These are phyloP conservation scores for Globisporangium irregulare DNA, from an alignment of 352 stramenopile genomes.

Conservation along the genomic window DNA sequence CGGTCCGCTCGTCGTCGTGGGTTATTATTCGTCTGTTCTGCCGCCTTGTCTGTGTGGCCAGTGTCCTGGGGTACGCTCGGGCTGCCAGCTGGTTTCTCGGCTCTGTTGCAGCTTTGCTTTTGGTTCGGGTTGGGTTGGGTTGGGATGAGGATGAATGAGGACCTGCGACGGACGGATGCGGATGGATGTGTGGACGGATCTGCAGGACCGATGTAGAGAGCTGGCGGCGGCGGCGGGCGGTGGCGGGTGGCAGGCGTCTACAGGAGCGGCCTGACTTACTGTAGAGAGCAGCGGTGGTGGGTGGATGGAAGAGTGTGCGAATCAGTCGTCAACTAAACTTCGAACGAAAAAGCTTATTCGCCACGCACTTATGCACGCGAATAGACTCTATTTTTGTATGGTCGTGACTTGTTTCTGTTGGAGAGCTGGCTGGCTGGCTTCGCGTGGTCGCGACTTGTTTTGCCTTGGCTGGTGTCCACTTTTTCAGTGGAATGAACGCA, in stretches of 20 bases:
- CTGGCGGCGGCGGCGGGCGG: background rate
- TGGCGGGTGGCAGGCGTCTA: background rate
- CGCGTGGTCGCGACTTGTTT: background rate
- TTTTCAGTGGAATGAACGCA: background rate
- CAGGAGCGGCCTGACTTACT: no score
- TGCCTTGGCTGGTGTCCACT: background rate
- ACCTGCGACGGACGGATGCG: background rate
- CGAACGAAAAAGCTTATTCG: slow-evolving; percentile 1
- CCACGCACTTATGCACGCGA: background rate
- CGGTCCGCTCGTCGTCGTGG: background rate
- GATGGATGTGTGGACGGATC: background rate
- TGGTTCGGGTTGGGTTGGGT: no score
- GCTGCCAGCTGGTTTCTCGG: background rate
- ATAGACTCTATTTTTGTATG: slow-evolving; percentile 2
- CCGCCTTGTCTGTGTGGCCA: background rate
- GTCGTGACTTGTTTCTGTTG: no score
- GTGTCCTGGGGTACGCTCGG: background rate
- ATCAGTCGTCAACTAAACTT: background rate
- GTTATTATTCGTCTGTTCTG: background rate
- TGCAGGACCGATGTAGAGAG: background rate
- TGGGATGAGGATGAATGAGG: background rate
- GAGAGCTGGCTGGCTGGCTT: background rate
- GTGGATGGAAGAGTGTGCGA: background rate
- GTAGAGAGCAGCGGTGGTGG: background rate
- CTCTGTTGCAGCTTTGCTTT: background rate